These are phyloP conservation scores for Nicotiana tomentosiformis DNA, from an alignment of 257 asterid species.

Conservation along the genomic window DNA sequence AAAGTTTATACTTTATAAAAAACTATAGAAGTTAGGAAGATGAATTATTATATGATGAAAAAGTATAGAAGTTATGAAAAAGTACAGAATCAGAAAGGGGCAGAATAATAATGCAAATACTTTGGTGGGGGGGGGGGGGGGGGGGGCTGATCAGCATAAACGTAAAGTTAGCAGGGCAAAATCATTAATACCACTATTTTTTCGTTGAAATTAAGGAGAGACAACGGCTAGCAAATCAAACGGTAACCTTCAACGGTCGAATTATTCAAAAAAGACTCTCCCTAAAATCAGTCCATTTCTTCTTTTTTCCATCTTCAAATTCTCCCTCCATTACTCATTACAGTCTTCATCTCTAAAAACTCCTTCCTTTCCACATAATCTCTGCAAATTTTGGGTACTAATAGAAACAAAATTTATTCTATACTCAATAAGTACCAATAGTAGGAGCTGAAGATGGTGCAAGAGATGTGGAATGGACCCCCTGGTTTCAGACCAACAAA, in stretches of 20 bases:
- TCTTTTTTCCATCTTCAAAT: neutral
- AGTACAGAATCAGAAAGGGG: too few species aligned
- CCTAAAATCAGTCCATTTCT: constrained; percentile 15
- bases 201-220: neutral
- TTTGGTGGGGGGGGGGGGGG: too few species aligned
- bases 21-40: too few species aligned
- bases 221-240: constrained; percentile 47
- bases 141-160: too few species aligned
- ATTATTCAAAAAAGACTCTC: constrained; percentile 15
- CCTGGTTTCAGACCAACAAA: constrained; percentile 54
- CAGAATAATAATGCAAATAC: too few species aligned
- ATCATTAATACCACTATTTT: too few species aligned
- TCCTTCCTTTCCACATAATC: neutral
- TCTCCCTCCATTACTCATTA: neutral
- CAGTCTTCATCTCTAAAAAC: too few species aligned
- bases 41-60: too few species aligned
- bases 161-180: too few species aligned
- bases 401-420: neutral
- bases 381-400: neutral
- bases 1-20: too few species aligned
- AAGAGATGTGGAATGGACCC: constrained; percentile 55
- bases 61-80: too few species aligned
- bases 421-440: neutral
- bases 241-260: constrained; percentile 50
- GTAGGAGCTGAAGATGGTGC: constrained; percentile 29